Percentiles rank a stretch among this genome's conserved stretches.
Conservation (phyloP, 2,329 filamentous ascomycete genomes). For the Penicillium oxalicum region DNA sequence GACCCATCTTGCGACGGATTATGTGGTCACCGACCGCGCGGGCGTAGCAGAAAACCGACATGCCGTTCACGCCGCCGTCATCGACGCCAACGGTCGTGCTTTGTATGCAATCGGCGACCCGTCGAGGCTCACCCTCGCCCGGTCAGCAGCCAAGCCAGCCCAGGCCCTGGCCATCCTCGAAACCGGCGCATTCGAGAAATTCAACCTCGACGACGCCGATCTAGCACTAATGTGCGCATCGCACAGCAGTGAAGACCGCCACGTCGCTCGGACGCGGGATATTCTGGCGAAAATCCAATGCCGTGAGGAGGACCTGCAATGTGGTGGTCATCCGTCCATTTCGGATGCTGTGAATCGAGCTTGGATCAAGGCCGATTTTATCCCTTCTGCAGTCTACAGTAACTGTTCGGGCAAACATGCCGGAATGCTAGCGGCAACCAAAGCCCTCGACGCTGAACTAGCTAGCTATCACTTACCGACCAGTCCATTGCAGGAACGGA, state of each 20-base stretch:
- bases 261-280: constrained; percentile 32
- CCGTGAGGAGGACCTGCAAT: constrained; percentile 36
- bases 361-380: constrained; percentile 39
- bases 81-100: constrained; percentile 35
- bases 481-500: constrained; percentile 38
- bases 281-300: constrained; percentile 37
- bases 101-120: constrained; percentile 41
- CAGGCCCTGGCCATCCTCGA: constrained; percentile 44
- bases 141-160: constrained; percentile 44
- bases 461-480: constrained; percentile 32
- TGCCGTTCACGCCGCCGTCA: constrained; percentile 40
- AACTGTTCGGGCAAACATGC: constrained; percentile 49
- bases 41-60: constrained; percentile 42
- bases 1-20: constrained; percentile 18
- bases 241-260: constrained; percentile 42
- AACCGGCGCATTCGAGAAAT: constrained; percentile 36
- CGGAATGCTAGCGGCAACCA: constrained; percentile 44
- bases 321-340: constrained; percentile 40
- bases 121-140: constrained; percentile 37
- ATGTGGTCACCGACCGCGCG: constrained; percentile 35
- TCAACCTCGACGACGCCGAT: constrained; percentile 37
- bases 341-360: constrained; percentile 30
- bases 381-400: constrained; percentile 37
- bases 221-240: constrained; percentile 46
- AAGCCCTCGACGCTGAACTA: constrained; percentile 29